Percentiles rank a stretch among this genome's conserved stretches.
phyloP scores from a whole-genome alignment of 257 asterid species.

The Schizonepeta tenuifolia region DNA sequence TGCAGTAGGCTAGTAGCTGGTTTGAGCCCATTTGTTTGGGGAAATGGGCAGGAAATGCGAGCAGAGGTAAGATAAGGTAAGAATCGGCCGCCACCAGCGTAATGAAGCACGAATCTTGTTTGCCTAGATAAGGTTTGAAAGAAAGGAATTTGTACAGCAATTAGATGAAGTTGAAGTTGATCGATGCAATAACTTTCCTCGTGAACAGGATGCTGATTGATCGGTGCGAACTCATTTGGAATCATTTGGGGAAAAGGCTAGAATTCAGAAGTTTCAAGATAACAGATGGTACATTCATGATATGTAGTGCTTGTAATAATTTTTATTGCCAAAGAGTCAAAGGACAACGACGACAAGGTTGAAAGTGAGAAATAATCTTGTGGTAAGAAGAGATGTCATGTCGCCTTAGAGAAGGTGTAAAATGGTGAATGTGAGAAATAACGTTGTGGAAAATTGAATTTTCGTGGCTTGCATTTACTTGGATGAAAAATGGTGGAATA shows the following conservation, averaged over 20 bases:
- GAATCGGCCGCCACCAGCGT: not conserved
- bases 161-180: conserved; percentile 1
- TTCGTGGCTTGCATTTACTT: too few species aligned
- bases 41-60: not conserved
- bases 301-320: too few species aligned
- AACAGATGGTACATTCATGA: too few species aligned
- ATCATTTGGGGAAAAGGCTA: not conserved
- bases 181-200: not conserved
- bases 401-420: too few species aligned
- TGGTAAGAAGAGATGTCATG: too few species aligned
- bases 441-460: too few species aligned
- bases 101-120: not conserved
- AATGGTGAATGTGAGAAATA: too few species aligned
- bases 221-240: not conserved
- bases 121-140: conserved; percentile 12
- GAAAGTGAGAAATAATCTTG: too few species aligned
- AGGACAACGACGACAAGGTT: too few species aligned
- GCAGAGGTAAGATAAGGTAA: conserved; percentile 4
- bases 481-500: too few species aligned
- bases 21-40: not conserved
- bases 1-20: not conserved
- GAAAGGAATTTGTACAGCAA: not conserved
- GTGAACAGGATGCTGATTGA: not conserved
- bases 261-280: not conserved
- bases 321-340: too few species aligned